A percentile compares a stretch with the other conserved stretches of the same genome.
Conservation (phyloP, 495 filamentous ascomycete species). For the Achaetomiella virescens region DNA sequence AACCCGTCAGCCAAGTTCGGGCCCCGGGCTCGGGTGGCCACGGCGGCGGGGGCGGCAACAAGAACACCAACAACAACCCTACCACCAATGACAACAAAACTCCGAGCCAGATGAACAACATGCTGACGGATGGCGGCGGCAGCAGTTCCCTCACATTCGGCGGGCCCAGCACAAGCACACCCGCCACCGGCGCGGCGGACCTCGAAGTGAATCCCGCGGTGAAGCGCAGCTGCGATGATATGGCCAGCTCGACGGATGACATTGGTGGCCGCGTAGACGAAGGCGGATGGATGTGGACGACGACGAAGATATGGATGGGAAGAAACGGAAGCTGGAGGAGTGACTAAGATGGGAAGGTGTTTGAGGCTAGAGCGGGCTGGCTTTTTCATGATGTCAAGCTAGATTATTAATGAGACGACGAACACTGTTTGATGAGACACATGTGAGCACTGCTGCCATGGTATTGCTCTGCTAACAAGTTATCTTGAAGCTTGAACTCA, state of each 20-base stretch:
- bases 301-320: conserved; percentile 24
- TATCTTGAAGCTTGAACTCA: no score
- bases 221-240: conserved; percentile 40
- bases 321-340: conserved; percentile 33
- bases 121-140: conserved; percentile 24
- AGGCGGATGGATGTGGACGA: conserved; percentile 25
- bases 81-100: background rate
- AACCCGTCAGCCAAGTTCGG: background rate
- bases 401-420: no score
- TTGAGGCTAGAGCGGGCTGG: background rate
- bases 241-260: conserved; percentile 47
- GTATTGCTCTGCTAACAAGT: no score
- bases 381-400: background rate
- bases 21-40: background rate
- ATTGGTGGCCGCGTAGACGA: conserved; percentile 37
- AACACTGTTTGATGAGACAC: no score
- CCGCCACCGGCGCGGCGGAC: conserved; percentile 1
- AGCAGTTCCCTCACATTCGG: conserved; percentile 6
- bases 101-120: conserved; percentile 9
- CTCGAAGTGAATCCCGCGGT: conserved; percentile 17
- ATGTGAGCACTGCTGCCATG: no score
- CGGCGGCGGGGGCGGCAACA: conserved; percentile 17
- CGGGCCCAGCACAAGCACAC: background rate
- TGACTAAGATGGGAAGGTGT: background rate
- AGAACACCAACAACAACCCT: background rate